Conservation (phyloP, 2,329 filamentous ascomycete genomes). For the Xylaria sp. region DNA sequence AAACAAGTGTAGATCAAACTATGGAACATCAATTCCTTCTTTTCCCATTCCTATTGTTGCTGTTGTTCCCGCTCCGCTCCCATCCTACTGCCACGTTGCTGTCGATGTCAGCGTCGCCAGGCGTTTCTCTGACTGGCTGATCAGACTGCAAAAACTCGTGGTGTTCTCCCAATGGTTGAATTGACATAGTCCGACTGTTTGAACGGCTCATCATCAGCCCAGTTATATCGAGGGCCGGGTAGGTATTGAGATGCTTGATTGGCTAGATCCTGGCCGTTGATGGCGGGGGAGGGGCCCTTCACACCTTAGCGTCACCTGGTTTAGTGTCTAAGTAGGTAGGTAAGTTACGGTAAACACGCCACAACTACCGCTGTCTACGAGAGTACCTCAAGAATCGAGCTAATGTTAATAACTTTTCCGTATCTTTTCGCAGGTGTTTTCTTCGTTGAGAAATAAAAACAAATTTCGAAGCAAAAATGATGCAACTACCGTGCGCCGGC, state of each 20-base stretch:
- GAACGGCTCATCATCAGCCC: constrained; percentile 18
- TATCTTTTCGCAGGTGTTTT: not conserved
- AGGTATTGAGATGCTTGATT: not conserved
- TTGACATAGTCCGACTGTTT: not conserved
- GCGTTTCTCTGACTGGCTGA: constrained; percentile 28
- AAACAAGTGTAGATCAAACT: not conserved
- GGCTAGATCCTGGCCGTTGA: not conserved
- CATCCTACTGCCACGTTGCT: constrained; percentile 18
- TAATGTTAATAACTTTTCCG: not conserved
- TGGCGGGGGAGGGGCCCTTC: constrained; percentile 12
- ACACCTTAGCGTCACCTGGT: constrained; percentile 1
- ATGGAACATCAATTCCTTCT: not conserved
- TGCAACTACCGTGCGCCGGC: not conserved
- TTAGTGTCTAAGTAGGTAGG: not conserved
- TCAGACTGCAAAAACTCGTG: constrained; percentile 44
- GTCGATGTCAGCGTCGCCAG: not conserved
- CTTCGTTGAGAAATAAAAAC: not conserved
- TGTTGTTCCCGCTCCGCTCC: not conserved
- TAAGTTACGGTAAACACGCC: too few relatives aligned
- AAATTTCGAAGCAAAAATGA: not conserved
- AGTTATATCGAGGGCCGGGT: not conserved
- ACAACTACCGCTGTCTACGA: not conserved
- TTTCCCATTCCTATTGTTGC: not conserved
- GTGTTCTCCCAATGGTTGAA: constrained; percentile 43
- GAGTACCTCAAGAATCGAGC: not conserved